These are phyloP conservation scores for Botrytis squamosa DNA, from an alignment of 2,329 filamentous ascomycete species.

Conservation along the genomic window DNA sequence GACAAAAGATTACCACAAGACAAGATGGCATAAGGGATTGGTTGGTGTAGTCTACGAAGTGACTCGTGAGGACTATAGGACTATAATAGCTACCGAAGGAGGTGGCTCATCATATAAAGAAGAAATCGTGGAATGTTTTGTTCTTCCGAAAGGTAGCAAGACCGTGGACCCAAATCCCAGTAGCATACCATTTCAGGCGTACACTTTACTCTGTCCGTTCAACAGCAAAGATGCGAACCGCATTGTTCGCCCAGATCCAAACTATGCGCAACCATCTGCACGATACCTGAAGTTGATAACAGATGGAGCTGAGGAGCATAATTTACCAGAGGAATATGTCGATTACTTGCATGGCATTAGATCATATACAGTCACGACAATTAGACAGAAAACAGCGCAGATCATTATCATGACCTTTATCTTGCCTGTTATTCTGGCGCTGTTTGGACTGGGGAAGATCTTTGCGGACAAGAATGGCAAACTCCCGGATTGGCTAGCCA, in stretches of 20 bases:
- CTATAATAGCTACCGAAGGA: conserved; percentile 87
- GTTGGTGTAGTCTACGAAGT: conserved; percentile 96
- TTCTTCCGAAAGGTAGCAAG: conserved; percentile 56
- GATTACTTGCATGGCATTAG: conserved; percentile 67
- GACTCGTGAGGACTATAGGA: conserved; percentile 75
- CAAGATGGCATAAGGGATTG: conserved; percentile 75
- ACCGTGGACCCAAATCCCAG: conserved; percentile 63
- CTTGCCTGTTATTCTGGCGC: conserved; percentile 55
- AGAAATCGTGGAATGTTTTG: conserved; percentile 74
- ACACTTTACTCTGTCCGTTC: conserved; percentile 70
- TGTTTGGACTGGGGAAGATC: conserved; percentile 50
- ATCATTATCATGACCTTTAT: conserved; percentile 60
- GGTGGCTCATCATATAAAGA: conserved; percentile 84
- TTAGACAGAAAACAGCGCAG: conserved; percentile 64
- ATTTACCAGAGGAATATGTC: conserved; percentile 76
- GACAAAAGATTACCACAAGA: conserved; percentile 48
- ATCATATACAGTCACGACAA: conserved; percentile 68
- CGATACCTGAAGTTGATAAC: conserved; percentile 81
- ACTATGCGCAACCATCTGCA: conserved; percentile 77
- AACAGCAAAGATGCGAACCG: conserved; percentile 10
- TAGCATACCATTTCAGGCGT: conserved; percentile 71
- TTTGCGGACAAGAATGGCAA: conserved; percentile 65
- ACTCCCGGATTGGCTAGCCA: conserved; percentile 65
- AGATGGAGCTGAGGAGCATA: conserved; percentile 75
- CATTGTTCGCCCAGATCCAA: conserved; percentile 57